Conservation (phyloP, 257 asterid species). For the Solanum megistacrolobum region DNA sequence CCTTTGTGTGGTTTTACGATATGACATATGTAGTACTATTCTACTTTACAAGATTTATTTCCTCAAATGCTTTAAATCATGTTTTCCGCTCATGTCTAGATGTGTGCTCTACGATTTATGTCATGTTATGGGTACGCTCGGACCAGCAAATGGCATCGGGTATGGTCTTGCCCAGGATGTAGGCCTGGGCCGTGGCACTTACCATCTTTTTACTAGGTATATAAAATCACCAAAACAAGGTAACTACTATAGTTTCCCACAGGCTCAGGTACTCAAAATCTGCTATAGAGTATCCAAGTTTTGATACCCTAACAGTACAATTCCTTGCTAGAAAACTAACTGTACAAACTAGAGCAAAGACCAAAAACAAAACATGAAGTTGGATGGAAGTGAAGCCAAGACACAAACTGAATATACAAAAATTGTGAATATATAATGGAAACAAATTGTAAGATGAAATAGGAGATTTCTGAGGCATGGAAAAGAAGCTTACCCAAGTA, state of each 20-base stretch:
- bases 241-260: neutral
- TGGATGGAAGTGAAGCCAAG: neutral
- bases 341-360: neutral
- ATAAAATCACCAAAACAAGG: neutral
- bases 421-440: neutral
- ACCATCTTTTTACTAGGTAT: neutral
- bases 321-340: neutral
- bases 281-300: neutral
- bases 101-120: neutral
- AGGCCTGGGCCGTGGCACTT: neutral
- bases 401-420: neutral
- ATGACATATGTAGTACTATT: neutral
- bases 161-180: neutral
- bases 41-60: neutral
- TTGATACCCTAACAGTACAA: neutral
- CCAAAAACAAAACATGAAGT: neutral
- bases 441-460: neutral
- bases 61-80: neutral
- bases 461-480: neutral
- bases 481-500: constrained; percentile 61
- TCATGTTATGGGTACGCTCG: neutral
- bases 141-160: neutral
- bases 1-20: neutral
- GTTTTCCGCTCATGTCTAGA: neutral
- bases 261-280: neutral